Evolutionary conservation across 2,329 filamentous ascomycete genomes (phyloP), one percentile per base, ranked within the genome.

Genomic region (Grosmannia clavigera): DNA sequence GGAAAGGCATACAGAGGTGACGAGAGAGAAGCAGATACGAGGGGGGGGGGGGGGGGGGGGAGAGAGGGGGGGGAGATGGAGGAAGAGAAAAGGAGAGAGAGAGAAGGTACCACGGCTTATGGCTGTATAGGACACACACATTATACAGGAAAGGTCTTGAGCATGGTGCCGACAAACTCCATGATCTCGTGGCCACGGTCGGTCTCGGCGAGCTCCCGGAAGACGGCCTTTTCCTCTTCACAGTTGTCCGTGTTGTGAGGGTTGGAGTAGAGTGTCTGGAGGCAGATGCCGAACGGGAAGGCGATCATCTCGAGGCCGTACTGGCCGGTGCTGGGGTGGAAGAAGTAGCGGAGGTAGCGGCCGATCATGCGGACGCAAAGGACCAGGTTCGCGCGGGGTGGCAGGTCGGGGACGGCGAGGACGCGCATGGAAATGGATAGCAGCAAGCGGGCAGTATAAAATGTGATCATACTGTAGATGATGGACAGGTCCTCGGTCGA

Each of bases 261-360:
- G 29, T 58, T 52, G 11, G 60, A 55, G n/a, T 57, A 38, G 3
- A 66, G 51, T 9, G 61, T 52, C 43, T 65, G 58, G 4, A 65
- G 50, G 7, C 60, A 62, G 16, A 63, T 40, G 60, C 65, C 65
- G 31, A 66, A 43, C 5, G 62, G 65, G 25, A 65, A 66, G 1
- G 61, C 59, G 12, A 60, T 61, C 61, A 65, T 61, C 35, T 66
- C 64, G 3, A 64, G 56, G 25, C 63, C 62, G 53, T 62, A 64
- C 29, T 64, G 64, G 43, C 64, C 65, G 5, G 63, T 60, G 46
- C 55, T 60, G 12, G 63, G 63, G 52, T 65, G 63, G 56, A 65
- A 65, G 56, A 63, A 65, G 46, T 61, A 57, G 12, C 60, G 55
- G n/a, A 66, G 53, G 54, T 62, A 62, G 29, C 50, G 25, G 40